These are phyloP conservation scores for Epichloe sibirici DNA, from an alignment of 2,329 filamentous ascomycete genomes.

Conservation along the genomic window DNA sequence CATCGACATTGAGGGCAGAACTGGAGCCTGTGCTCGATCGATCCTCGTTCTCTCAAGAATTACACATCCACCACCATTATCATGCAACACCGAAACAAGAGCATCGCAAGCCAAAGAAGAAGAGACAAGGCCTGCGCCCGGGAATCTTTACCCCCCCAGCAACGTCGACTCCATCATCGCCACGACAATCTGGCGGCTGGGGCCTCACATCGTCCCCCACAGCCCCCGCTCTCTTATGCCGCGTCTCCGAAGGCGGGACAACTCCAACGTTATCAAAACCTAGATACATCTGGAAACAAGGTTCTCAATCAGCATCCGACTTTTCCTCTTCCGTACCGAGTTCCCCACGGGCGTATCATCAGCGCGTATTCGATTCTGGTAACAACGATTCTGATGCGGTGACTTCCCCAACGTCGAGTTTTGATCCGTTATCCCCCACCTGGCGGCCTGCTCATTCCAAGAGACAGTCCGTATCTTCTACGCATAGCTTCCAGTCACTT, in stretches of 20 bases:
- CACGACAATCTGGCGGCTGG: constrained; percentile 25
- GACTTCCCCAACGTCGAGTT: constrained; percentile 68
- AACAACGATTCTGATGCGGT: constrained; percentile 49
- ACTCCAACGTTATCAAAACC: constrained; percentile 31
- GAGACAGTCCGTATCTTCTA: constrained; percentile 42
- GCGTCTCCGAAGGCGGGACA: constrained; percentile 33
- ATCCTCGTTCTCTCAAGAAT: constrained; percentile 46
- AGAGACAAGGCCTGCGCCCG: constrained; percentile 51
- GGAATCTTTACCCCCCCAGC: constrained; percentile 48
- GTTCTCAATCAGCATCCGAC: constrained; percentile 44
- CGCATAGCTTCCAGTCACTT: constrained; percentile 33
- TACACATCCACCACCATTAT: constrained; percentile 93
- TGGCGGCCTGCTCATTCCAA: constrained; percentile 42
- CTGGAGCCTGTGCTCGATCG: constrained; percentile 39
- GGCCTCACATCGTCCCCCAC: constrained; percentile 27
- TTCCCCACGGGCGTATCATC: constrained; percentile 65
- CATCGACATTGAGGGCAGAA: constrained; percentile 57
- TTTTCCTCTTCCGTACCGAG: constrained; percentile 66
- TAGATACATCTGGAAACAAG: constrained; percentile 40
- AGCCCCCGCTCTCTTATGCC: constrained; percentile 28
- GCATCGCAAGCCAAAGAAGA: constrained; percentile 55
- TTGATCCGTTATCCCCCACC: constrained; percentile 55
- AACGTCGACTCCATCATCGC: constrained; percentile 21
- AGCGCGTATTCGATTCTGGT: constrained; percentile 67
- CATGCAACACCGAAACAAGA: constrained; percentile 57